Evolutionary conservation across 2,329 filamentous ascomycete species (phyloP).

Genomic region (Zasmidium cellare): DNA sequence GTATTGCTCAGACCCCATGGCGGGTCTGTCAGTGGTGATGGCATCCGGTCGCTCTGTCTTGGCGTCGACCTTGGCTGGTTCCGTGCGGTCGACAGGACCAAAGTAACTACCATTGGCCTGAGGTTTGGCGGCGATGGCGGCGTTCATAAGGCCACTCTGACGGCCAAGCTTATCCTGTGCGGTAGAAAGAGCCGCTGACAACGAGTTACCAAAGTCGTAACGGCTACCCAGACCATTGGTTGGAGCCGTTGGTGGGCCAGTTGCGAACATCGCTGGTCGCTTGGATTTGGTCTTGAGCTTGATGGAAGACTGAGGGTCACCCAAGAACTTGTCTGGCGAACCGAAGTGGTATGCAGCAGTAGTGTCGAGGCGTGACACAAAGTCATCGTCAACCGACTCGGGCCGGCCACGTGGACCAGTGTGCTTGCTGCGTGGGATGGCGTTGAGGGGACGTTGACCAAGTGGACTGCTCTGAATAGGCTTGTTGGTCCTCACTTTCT

Average conservation of each 20-base stretch:
- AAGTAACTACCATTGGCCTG: slow-evolving; percentile 42
- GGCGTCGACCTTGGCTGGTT: slow-evolving; percentile 28
- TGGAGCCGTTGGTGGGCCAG: slow-evolving; percentile 44
- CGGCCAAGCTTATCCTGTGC: slow-evolving; percentile 65
- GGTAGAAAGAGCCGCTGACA: slow-evolving; percentile 76
- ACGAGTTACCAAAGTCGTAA: slow-evolving; percentile 94
- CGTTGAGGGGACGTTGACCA: slow-evolving; percentile 51
- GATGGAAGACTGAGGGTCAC: slow-evolving; percentile 61
- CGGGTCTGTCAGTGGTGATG: slow-evolving; percentile 62
- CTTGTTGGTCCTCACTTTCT: slow-evolving; percentile 32
- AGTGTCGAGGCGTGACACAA: slow-evolving; percentile 59
- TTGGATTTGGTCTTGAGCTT: slow-evolving; percentile 72
- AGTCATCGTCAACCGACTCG: slow-evolving; percentile 66
- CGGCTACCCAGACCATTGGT: slow-evolving; percentile 77
- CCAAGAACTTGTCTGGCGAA: slow-evolving; percentile 45
- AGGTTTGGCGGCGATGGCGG: slow-evolving; percentile 34
- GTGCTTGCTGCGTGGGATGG: slow-evolving; percentile 51
- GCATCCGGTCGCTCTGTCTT: slow-evolving; percentile 49
- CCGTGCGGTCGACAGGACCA: slow-evolving; percentile 37
- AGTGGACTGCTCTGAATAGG: slow-evolving; percentile 24
- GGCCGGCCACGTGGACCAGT: slow-evolving; percentile 51
- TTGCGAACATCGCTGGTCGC: slow-evolving; percentile 56
- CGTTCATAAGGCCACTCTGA: slow-evolving; percentile 49
- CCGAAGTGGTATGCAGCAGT: slow-evolving; percentile 46
- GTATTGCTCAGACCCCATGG: slow-evolving; percentile 84